Evolutionary conservation across 129 eudicot species (phyloP), one percentile per base, ranked within the genome.

Genomic region (Lactuca sativa): DNA sequence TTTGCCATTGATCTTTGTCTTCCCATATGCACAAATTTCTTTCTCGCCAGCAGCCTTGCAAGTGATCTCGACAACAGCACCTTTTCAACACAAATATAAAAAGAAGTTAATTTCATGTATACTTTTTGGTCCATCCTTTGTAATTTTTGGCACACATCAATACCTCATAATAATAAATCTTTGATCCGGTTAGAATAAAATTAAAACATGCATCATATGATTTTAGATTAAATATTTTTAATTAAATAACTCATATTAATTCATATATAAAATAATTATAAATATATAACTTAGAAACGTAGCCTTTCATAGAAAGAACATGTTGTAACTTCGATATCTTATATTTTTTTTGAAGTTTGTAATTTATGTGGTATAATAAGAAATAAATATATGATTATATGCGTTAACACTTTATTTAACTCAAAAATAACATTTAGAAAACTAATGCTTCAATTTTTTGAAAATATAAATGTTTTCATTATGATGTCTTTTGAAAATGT

Each of bases 1-100:
- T 18, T 18, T 18, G 21, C 21, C 21, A 1, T 18, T 18, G 21
- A 18, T 18, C 21, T 18, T 18, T 0, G 84, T 75, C 31, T 69
- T 84, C 12, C 89, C 86, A 71, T 81, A 84, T 61, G 77, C 77
- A 56, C 70, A 77, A n/a, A 84, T 62, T 62, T 81, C 58, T 58
- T 84, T 84, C 43, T 67, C 84, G 49, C 79, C 86, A 3, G 62
- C 84, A 25, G 82, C 80, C 68, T 78, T 74, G 77, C 89, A 84
- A 15, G 79, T 81, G 37, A 84, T 82, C 80, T 84, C 72, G 64
- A 84, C 86, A 4, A 81, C 77, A 34, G 80, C 82, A 66, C 84
- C 89, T 84, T 38, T 56, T 53, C 5, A 43, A 67, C 36, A 41
- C 6, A 56, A 11, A 59, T 10, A 66, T 18, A 6, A 7, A 64